phyloP scores from a whole-genome alignment of 768 basidiomycete genomes.

The Auricularia sp. region DNA sequence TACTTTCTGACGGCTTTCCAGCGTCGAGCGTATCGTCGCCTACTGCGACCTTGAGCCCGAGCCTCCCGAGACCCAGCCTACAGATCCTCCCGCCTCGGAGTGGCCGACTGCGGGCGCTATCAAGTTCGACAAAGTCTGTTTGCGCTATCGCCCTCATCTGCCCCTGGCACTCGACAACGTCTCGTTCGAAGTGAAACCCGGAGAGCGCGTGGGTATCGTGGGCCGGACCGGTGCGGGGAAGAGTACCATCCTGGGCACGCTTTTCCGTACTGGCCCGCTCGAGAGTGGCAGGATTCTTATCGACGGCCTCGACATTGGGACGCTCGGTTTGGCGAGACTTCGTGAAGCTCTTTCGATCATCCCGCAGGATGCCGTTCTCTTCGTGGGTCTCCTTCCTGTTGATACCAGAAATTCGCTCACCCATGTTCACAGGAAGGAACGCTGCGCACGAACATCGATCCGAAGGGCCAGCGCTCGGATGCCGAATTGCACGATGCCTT shows the following conservation, averaged over 20 bases:
- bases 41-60: constrained; percentile 56
- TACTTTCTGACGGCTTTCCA: background rate
- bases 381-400: background rate
- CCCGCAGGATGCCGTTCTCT: constrained; percentile 28
- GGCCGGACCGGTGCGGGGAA: constrained; percentile 38
- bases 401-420: background rate
- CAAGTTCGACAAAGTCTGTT: constrained; percentile 43
- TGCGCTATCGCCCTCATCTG: constrained; percentile 52
- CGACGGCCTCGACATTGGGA: constrained; percentile 21
- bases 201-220: constrained; percentile 43
- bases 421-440: background rate
- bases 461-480: background rate
- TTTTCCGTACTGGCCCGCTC: constrained; percentile 27
- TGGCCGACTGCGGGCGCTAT: constrained; percentile 50
- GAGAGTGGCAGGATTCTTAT: constrained; percentile 20
- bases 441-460: background rate
- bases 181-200: constrained; percentile 42
- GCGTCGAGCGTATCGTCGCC: constrained; percentile 53
- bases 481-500: background rate
- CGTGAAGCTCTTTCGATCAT: constrained; percentile 26
- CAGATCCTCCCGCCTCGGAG: constrained; percentile 33
- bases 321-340: constrained; percentile 25
- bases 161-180: constrained; percentile 56
- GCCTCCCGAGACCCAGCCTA: constrained; percentile 28
- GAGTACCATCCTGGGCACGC: constrained; percentile 13